Evolutionary conservation across 1,284 basidiomycete species (phyloP).

Genomic region (Acaromyces ingoldii): DNA sequence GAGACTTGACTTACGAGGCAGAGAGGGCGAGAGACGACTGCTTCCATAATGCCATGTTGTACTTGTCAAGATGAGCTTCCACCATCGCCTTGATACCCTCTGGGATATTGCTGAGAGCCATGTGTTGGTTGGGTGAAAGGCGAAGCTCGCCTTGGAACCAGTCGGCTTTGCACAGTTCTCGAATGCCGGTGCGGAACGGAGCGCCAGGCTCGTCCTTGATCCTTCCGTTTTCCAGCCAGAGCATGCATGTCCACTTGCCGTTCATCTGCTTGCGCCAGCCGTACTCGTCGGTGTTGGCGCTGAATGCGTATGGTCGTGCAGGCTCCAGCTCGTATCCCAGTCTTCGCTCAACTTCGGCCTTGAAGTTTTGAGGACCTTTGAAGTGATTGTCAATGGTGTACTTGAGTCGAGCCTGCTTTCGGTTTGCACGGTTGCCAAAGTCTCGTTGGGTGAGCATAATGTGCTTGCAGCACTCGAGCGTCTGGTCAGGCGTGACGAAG

Average conservation of each 20-base stretch:
- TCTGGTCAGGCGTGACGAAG: conserved; percentile 86
- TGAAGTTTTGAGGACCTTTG: conserved; percentile 62
- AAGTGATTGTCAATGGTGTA: conserved; percentile 90
- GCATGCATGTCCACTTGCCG: conserved; percentile 83
- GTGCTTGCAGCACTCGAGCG: conserved; percentile 78
- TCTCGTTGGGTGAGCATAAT: conserved; percentile 92
- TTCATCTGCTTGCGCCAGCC: conserved; percentile 86
- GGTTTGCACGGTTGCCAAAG: conserved; percentile 80
- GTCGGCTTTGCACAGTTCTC: conserved; percentile 76
- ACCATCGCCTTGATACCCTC: conserved; percentile 62
- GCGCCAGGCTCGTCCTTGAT: conserved; percentile 84
- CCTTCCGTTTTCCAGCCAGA: conserved; percentile 96
- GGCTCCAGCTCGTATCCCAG: conserved; percentile 75
- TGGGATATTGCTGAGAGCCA: conserved; percentile 79
- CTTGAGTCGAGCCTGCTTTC: conserved; percentile 61
- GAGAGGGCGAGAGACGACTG: conserved; percentile 70
- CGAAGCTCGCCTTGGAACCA: conserved; percentile 67
- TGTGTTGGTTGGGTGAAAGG: conserved; percentile 80
- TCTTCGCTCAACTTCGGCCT: conserved; percentile 80
- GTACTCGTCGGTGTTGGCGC: conserved; percentile 85
- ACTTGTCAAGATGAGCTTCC: conserved; percentile 74
- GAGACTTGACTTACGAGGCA: too few relatives aligned
- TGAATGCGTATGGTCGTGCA: conserved; percentile 73
- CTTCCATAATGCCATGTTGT: conserved; percentile 83
- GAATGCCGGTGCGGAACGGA: conserved; percentile 87